phyloP scores from a whole-genome alignment of 2,329 filamentous ascomycete species.

The Aureobasidium sp. region DNA sequence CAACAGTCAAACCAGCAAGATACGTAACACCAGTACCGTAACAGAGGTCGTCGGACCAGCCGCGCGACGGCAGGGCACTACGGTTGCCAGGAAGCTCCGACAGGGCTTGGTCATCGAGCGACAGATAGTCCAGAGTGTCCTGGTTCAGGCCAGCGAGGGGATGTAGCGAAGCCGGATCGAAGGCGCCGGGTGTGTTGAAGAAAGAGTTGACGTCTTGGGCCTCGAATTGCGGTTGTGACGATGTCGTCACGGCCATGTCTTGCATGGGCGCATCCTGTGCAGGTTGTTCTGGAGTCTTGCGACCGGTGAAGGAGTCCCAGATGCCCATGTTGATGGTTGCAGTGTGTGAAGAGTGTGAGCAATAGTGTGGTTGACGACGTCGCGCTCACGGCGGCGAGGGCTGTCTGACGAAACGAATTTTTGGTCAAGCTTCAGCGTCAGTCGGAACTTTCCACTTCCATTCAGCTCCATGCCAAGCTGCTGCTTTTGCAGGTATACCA shows the following conservation, averaged over 20 bases:
- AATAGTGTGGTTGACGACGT: neutral
- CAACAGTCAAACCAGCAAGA: conserved; percentile 73
- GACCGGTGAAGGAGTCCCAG: conserved; percentile 56
- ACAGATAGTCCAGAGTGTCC: conserved; percentile 89
- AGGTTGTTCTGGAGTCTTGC: conserved; percentile 43
- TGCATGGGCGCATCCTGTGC: conserved; percentile 35
- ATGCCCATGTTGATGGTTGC: conserved; percentile 40
- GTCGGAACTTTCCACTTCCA: conserved; percentile 13
- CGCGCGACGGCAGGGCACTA: conserved; percentile 85
- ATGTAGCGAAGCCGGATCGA: conserved; percentile 84
- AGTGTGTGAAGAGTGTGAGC: neutral
- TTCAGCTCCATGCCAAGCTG: neutral
- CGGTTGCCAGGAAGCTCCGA: conserved; percentile 78
- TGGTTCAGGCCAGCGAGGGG: conserved; percentile 89
- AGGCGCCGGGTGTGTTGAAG: conserved; percentile 65
- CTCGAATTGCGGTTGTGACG: conserved; percentile 41
- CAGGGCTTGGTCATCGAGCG: conserved; percentile 83
- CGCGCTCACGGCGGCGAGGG: conserved; percentile 6
- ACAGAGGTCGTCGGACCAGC: conserved; percentile 96
- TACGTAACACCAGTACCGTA: conserved; percentile 96
- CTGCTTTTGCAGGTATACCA: neutral
- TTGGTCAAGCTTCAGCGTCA: neutral
- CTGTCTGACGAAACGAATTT: conserved; percentile 13
- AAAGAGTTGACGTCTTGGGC: conserved; percentile 79
- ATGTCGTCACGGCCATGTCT: conserved; percentile 38